Evolutionary conservation across 192 early-diverging fungal genomes (phyloP).

Genomic region (Endogone sp.): DNA sequence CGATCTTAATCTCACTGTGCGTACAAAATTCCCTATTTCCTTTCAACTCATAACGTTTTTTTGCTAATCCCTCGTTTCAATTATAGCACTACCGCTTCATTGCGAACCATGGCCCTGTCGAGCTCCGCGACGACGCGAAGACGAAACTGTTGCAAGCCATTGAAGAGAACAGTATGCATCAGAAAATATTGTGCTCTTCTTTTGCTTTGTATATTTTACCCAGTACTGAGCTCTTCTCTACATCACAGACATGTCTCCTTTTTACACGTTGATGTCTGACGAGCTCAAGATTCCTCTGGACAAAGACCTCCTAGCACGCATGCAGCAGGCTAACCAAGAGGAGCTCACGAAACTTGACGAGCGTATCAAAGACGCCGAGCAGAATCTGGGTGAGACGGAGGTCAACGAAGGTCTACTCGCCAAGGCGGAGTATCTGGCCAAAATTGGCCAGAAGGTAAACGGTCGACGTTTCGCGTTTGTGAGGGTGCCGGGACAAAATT

Average conservation of each 20-base stretch:
- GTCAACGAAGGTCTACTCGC: constrained; percentile 82
- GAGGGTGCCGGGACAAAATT: no score
- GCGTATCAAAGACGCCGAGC: constrained; percentile 82
- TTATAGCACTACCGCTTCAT: constrained; percentile 70
- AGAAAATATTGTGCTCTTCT: background rate
- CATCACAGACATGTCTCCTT: constrained; percentile 84
- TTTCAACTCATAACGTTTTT: background rate
- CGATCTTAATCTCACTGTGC: constrained; percentile 74
- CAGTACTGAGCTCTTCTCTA: background rate
- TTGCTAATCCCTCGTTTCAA: background rate
- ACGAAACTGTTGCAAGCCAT: constrained; percentile 67
- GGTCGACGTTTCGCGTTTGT: background rate
- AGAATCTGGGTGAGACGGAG: constrained; percentile 94
- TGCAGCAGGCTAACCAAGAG: constrained; percentile 73
- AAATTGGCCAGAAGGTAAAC: constrained; percentile 90
- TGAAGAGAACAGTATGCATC: constrained; percentile 76
- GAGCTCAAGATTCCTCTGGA: constrained; percentile 63
- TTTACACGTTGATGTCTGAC: constrained; percentile 58
- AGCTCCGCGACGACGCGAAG: constrained; percentile 64
- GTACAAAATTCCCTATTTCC: background rate
- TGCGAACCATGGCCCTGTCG: constrained; percentile 66
- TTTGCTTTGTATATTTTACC: background rate
- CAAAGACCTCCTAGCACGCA: constrained; percentile 35
- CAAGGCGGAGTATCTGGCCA: constrained; percentile 85
- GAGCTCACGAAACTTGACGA: constrained; percentile 77